Percentiles rank a stretch among this genome's conserved stretches.
Evolutionary conservation across 768 basidiomycete genomes (phyloP).

Genomic region (Phaffia australis): DNA sequence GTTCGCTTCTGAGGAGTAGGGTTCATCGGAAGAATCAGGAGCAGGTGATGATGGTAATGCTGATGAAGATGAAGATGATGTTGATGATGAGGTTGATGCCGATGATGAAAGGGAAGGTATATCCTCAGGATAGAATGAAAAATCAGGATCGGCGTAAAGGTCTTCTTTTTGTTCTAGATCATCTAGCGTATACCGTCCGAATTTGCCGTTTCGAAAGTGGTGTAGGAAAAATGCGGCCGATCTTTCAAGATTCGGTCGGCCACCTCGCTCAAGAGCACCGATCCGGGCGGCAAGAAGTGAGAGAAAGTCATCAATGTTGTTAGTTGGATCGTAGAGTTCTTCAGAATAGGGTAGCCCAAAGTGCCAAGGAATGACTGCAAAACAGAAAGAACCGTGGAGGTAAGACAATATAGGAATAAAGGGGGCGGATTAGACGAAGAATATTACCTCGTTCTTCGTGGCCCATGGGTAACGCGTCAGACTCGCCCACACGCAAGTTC

Average conservation of each 20-base stretch:
- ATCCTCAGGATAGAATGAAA: slow-evolving; percentile 26
- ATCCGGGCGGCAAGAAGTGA: slow-evolving; percentile 58
- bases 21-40: too few relatives aligned
- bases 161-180: slow-evolving; percentile 28
- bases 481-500: slow-evolving; percentile 46
- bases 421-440: slow-evolving; percentile 32
- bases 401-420: slow-evolving; percentile 36
- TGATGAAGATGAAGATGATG: too few relatives aligned
- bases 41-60: too few relatives aligned
- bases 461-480: slow-evolving; percentile 36
- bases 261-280: slow-evolving; percentile 72
- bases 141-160: slow-evolving; percentile 19
- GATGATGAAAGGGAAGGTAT: too few relatives aligned
- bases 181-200: slow-evolving; percentile 38
- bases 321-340: slow-evolving; percentile 45
- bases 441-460: slow-evolving; percentile 9
- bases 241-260: slow-evolving; percentile 55
- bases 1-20: too few relatives aligned
- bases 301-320: slow-evolving; percentile 57
- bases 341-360: slow-evolving; percentile 22
- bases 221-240: slow-evolving; percentile 71
- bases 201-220: slow-evolving; percentile 61
- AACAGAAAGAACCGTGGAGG: slow-evolving; percentile 42
- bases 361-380: slow-evolving; percentile 48
- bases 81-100: too few relatives aligned